Evolutionary conservation across 441 rosid species (phyloP), one percentile per base, ranked within the genome.

Genomic region (Populus trichocarpa): DNA sequence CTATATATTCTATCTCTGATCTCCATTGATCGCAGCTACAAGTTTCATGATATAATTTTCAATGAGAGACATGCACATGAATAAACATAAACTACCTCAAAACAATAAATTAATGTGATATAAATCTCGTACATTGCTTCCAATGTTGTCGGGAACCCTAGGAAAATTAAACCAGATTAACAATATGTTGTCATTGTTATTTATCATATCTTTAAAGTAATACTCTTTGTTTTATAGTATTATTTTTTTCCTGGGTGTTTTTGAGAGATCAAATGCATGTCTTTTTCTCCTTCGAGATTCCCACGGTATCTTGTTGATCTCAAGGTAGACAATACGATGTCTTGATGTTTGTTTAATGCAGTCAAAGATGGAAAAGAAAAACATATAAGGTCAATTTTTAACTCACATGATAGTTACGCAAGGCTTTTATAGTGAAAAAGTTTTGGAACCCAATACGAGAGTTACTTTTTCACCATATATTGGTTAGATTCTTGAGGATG

Each of bases 141-240:
- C 87, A 75, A 82, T 80, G 87, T 80, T 84, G 87, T 84, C 79
- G 87, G 85, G 77, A 81, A 75, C 80, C 81, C 78, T 73, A 73
- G 77, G 77, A 80, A 74, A 30, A 30, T 30, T 30, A 68, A 12
- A n/a, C 18, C 3, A 25, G 18, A 66, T 28, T 11, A 50, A 53
- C 53, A 36, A 10, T 40, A 61, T 67, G 30, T 72, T 35, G 32
- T 78, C 23, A n/a, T 67, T 22, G 18, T 36, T 36, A 30, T 30
- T 30, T 30, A 67, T 22, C 50, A 69, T 30, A 57, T 30, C 25
- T 75, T 38, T 36, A 23, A 38, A 23, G 59, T 22, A 18, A 36
- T 22, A 14, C 25, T 42, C 5, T n/a, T 70, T 70, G 30, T 25
- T 36, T 26, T 28, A 7, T 10, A 36, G 11, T 40, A 40, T n/a